Base-by-base conservation (phyloP, 2,329 filamentous ascomycete species). In the Beauveria medogensis region DNA sequence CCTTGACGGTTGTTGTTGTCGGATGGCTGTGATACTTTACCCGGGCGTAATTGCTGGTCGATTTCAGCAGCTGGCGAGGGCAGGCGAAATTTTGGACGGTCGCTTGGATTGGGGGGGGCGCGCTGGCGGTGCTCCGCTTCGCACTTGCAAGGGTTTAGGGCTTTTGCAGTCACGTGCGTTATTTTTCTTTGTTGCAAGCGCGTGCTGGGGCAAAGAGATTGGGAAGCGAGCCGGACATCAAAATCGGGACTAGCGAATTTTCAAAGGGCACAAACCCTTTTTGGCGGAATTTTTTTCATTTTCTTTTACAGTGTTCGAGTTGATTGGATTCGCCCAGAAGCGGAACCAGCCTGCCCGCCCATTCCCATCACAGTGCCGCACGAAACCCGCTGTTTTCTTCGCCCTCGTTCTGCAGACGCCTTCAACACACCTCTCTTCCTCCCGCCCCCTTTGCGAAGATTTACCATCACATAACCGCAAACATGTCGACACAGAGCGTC, bases 401-500 rank as follows among this genome's bases (percentile, higher is more conserved):
- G 50, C 46, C 46, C 46, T 41, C 14, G 8, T 34, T 55, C 54
- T 24, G n/a, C 3, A 26, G 55, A 48, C 55, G 55, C 55, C 55
- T n/a, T 57, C 30, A 54, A 54, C 51, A 57, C 48, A 51, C 48
- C 16, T 40, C 22, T 10, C 30, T 10, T 34, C 3, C 10, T 40
- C 48, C 59, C 51, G 47, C 28, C 28, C 58, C 22, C 20, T 60
- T 54, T 47, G 40, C 58, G 40, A 54, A 58, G 47, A 58, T 40
- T 16, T 16, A 12, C 55, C 55, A 57, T 57, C 55, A 57, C 55
- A 57, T 14, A 48, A 57, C 55, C 56, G 61, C 57, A 62, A 56
- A 55, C 56, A 91, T 91, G 87, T 88, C 89, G 74, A 82, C 84
- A 72, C 88, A 90, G 82, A 89, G 86, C 80, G 89, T 92, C 74